These are phyloP conservation scores for Cryptococcus floricola DNA, from an alignment of 1,284 basidiomycete genomes.

Conservation along the genomic window DNA sequence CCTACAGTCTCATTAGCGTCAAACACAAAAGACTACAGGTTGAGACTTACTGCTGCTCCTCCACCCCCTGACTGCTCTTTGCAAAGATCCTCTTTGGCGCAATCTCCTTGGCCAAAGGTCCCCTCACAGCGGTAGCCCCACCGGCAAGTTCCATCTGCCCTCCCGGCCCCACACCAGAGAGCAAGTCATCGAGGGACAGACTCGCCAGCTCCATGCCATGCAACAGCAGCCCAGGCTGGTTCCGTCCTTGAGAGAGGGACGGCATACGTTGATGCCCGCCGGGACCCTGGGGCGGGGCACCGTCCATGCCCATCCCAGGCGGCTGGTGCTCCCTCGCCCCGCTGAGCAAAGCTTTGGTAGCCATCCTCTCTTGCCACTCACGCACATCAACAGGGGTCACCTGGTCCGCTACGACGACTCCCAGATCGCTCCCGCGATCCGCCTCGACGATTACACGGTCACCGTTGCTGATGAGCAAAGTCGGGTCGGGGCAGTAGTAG, in stretches of 20 bases:
- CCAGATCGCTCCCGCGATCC: slow-evolving; percentile 88
- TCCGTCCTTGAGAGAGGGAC: neutral
- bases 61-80: slow-evolving; percentile 66
- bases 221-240: neutral
- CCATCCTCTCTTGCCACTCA: slow-evolving; percentile 74
- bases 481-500: slow-evolving; percentile 75
- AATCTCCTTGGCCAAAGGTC: slow-evolving; percentile 66
- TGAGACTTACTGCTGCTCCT: slow-evolving; percentile 72
- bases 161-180: slow-evolving; percentile 39
- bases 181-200: slow-evolving; percentile 35
- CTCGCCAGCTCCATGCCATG: slow-evolving; percentile 36
- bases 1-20: slow-evolving; percentile 49
- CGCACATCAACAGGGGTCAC: slow-evolving; percentile 90
- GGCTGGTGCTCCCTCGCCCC: slow-evolving; percentile 48
- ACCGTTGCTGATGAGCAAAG: slow-evolving; percentile 59
- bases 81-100: slow-evolving; percentile 95
- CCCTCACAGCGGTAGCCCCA: slow-evolving; percentile 22
- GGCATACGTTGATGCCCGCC: slow-evolving; percentile 2
- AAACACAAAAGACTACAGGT: slow-evolving; percentile 4
- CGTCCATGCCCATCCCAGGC: slow-evolving; percentile 43
- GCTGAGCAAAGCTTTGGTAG: slow-evolving; percentile 43
- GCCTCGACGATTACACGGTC: slow-evolving; percentile 94
- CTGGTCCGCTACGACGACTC: slow-evolving; percentile 81
- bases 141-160: slow-evolving; percentile 39
- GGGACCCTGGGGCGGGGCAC: slow-evolving; percentile 12